These are phyloP conservation scores for Pichia ethanolica DNA, from an alignment of 805 yeast genomes.

Conservation along the genomic window DNA sequence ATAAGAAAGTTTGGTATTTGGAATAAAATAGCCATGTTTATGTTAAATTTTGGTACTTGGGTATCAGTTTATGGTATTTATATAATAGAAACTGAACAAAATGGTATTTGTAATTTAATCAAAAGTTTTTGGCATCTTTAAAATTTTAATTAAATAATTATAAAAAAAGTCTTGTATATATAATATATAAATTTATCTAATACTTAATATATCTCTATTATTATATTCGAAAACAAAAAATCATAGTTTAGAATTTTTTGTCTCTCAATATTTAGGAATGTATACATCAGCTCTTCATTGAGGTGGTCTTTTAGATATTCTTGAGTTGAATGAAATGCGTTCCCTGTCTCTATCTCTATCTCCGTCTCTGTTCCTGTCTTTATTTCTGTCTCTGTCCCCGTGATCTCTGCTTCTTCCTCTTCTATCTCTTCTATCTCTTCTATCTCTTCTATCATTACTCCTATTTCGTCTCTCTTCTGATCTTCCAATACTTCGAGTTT, in stretches of 20 bases:
- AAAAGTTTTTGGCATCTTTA: conserved; percentile 52
- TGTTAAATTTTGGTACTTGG: conserved; percentile 66
- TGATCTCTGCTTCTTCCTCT: no score
- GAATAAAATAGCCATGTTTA: conserved; percentile 59
- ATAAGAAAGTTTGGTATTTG: conserved; percentile 73
- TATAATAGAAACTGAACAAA: conserved; percentile 68
- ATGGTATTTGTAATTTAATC: conserved; percentile 68
- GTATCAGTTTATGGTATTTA: conserved; percentile 75
- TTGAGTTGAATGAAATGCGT: no score
- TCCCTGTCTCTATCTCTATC: no score
- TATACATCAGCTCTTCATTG: no score
- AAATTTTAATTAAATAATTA: background rate
- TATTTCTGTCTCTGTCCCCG: no score
- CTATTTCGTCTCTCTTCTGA: background rate
- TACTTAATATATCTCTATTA: no score
- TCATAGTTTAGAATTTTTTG: no score
- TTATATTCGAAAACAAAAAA: no score
- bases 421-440: no score
- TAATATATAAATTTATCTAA: background rate
- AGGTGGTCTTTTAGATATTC: no score
- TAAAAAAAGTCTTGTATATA: background rate
- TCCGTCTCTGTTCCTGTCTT: no score
- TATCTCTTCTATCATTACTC: background rate
- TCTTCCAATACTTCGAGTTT: background rate
- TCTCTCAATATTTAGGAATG: no score